phyloP scores from a whole-genome alignment of 2,329 filamentous ascomycete species.

The Penicillium digitatum region DNA sequence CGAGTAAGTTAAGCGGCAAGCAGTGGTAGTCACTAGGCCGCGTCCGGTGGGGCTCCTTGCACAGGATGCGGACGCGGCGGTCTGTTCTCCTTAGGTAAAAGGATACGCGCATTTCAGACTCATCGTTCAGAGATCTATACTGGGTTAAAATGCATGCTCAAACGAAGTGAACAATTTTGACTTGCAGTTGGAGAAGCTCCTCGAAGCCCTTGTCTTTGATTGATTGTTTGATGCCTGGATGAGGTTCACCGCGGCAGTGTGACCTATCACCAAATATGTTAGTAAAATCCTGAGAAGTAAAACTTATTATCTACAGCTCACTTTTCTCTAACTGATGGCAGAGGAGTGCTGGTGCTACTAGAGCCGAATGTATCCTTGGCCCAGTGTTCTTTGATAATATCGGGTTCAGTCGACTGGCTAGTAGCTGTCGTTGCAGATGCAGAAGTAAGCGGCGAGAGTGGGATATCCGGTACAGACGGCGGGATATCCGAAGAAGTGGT shows the following conservation, averaged over 20 bases:
- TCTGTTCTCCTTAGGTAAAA: slow-evolving; percentile 53
- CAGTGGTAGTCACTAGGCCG: slow-evolving; percentile 47
- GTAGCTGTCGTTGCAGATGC: slow-evolving; percentile 16
- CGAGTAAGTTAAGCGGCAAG: slow-evolving; percentile 48
- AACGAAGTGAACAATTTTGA: neutral
- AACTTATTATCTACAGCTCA: slow-evolving; percentile 15
- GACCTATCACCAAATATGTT: slow-evolving; percentile 25
- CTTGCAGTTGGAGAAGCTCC: slow-evolving; percentile 40
- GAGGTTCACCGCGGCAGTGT: slow-evolving; percentile 33
- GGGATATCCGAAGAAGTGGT: slow-evolving; percentile 30
- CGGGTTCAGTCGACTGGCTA: slow-evolving; percentile 31
- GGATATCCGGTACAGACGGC: slow-evolving; percentile 31
- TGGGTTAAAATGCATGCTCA: neutral
- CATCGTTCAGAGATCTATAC: slow-evolving; percentile 47
- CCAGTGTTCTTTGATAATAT: slow-evolving; percentile 40
- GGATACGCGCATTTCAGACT: slow-evolving; percentile 43
- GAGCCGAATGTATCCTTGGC: slow-evolving; percentile 38
- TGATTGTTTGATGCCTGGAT: slow-evolving; percentile 27
- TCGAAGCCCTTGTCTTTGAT: slow-evolving; percentile 36
- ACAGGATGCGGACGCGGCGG: slow-evolving; percentile 52
- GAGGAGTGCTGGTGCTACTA: slow-evolving; percentile 26
- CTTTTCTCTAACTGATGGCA: slow-evolving; percentile 31
- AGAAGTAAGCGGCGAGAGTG: slow-evolving; percentile 35
- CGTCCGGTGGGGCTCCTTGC: slow-evolving; percentile 43
- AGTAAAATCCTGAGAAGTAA: neutral